Evolutionary conservation across 495 filamentous ascomycete genomes (phyloP).

Genomic region (Tuber borchii): DNA sequence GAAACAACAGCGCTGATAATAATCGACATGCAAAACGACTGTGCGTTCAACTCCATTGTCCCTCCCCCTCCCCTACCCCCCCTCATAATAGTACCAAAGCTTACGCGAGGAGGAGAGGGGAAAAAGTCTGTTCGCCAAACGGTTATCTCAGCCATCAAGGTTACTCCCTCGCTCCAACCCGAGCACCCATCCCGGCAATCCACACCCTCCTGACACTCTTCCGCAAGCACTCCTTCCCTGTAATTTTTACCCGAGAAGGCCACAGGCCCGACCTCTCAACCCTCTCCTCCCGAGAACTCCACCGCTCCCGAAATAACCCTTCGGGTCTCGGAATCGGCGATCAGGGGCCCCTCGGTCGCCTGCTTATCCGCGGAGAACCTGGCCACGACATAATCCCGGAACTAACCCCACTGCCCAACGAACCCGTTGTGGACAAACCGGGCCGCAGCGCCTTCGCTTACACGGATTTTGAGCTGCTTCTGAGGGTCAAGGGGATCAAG

Average conservation of each 20-base stretch:
- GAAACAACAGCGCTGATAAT: slow-evolving; percentile 60
- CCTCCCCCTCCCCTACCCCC: not conserved
- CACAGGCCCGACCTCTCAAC: slow-evolving; percentile 58
- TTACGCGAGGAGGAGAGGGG: slow-evolving; percentile 21
- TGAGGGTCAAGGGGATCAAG: slow-evolving; percentile 55
- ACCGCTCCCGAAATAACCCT: slow-evolving; percentile 52
- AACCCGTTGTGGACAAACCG: slow-evolving; percentile 64
- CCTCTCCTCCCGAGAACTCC: slow-evolving; percentile 52
- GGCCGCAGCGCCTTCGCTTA: slow-evolving; percentile 61
- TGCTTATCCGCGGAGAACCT: slow-evolving; percentile 58
- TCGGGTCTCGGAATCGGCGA: slow-evolving; percentile 56
- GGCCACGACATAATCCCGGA: slow-evolving; percentile 60
- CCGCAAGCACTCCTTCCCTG: slow-evolving; percentile 43
- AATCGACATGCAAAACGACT: slow-evolving; percentile 70
- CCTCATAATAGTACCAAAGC: slow-evolving; percentile 7
- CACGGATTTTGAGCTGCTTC: slow-evolving; percentile 57
- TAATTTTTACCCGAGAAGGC: slow-evolving; percentile 63
- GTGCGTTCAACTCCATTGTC: slow-evolving; percentile 43
- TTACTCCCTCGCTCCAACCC: slow-evolving; percentile 52
- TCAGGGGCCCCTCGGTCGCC: slow-evolving; percentile 55
- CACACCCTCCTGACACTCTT: slow-evolving; percentile 13
- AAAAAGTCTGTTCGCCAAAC: slow-evolving; percentile 52
- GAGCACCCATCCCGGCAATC: slow-evolving; percentile 53
- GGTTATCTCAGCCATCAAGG: slow-evolving; percentile 58
- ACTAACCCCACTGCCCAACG: slow-evolving; percentile 51